Evolutionary conservation across 495 filamentous ascomycete genomes (phyloP), one percentile per base, ranked within the genome.

Genomic region (Glarea lozoyensis): DNA sequence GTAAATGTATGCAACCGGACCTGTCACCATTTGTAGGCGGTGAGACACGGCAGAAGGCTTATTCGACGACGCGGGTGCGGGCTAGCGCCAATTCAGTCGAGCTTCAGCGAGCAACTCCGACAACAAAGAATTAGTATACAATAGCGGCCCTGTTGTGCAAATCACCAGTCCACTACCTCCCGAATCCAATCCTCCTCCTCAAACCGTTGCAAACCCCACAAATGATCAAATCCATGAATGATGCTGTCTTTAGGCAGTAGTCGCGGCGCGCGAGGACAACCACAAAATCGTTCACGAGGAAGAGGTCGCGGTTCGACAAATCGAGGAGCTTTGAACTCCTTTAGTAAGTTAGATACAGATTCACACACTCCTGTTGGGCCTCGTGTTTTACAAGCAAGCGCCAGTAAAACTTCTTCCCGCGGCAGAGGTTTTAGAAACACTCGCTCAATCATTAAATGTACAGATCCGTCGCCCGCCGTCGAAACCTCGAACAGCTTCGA

Each of bases 251-350:
- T 43, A 37, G 23, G 41, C 44, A 50, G 48, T 50, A 42, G 20
- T 36, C 40, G 48, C 36, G 42, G 32, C 34, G 39, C 36, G 30
- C 53, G 46, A 19, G 42, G 42, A 13, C 29, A 38, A 37, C 33
- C 37, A 22, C 33, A 37, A 42, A 44, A 45, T 42, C 52, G 45
- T 50, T 41, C 47, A 48, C 39, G 47, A 45, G 37, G 40, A 42
- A 49, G 46, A 54, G 45, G 52, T 43, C 48, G 50, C 40, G 43
- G 46, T 30, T 36, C 40, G 37, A 44, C 48, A 45, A 49, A 47
- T 43, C 40, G 52, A 55, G 52, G 52, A 55, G 52, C 40, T 48
- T 40, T 21, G 37, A 48, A 42, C 47, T 54, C 51, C 52, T 50
- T 43, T 29, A 43, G 52, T 55, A 48, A 55, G 52, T 55, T 25